Percentiles rank a stretch among this genome's conserved stretches.
These are phyloP conservation scores for Arthrobotrys conoides DNA, from an alignment of 2,329 filamentous ascomycete species.

Conservation along the genomic window DNA sequence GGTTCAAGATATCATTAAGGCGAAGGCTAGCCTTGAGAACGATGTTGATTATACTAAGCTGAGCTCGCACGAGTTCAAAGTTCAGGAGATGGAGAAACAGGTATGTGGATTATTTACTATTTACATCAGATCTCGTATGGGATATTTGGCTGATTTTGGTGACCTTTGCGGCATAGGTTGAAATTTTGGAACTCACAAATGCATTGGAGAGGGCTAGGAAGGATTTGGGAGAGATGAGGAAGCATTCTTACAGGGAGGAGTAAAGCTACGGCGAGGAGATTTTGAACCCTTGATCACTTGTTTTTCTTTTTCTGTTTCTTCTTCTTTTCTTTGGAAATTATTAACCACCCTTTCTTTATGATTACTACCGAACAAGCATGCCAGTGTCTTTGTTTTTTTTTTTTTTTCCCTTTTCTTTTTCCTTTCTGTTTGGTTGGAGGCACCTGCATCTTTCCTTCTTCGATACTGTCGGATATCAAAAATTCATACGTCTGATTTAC, in stretches of 20 bases:
- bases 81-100: conserved; percentile 99
- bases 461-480: conserved; percentile 4
- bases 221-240: conserved; percentile 95
- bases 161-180: conserved; percentile 75
- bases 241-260: conserved; percentile 88
- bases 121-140: background rate
- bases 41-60: conserved; percentile 92
- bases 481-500: background rate
- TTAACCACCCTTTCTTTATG: conserved; percentile 1
- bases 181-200: conserved; percentile 97
- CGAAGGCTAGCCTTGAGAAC: conserved; percentile 81
- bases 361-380: conserved; percentile 12
- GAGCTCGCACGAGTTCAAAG: conserved; percentile 96
- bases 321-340: background rate
- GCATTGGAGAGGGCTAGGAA: conserved; percentile 82
- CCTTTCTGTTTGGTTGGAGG: background rate
- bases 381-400: background rate
- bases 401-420: background rate
- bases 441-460: conserved; percentile 5
- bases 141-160: conserved; percentile 61
- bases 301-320: background rate
- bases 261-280: conserved; percentile 3
- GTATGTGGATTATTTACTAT: conserved; percentile 71
- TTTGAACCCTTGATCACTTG: background rate
- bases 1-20: conserved; percentile 93